Conservation (phyloP, 1,284 basidiomycete species). For the Volvariella volvacea region DNA sequence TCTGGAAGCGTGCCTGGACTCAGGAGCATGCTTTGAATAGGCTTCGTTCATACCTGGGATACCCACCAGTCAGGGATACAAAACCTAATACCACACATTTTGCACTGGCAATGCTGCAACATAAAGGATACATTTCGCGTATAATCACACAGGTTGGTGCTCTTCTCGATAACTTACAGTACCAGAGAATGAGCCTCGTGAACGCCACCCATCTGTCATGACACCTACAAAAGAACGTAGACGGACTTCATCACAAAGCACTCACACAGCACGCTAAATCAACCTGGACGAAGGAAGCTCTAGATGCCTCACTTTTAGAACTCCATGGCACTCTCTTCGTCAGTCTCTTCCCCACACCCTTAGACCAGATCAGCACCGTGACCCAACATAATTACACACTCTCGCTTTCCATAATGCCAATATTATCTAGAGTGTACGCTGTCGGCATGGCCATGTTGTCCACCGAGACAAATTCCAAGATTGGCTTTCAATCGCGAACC, state of each 20-base stretch:
- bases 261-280: slow-evolving; percentile 28
- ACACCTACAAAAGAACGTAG: slow-evolving; percentile 67
- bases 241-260: slow-evolving; percentile 83
- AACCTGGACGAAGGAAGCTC: slow-evolving; percentile 27
- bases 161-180: background rate
- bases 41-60: slow-evolving; percentile 84
- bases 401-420: background rate
- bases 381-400: background rate
- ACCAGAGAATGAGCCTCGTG: background rate
- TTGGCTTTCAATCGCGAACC: slow-evolving; percentile 67
- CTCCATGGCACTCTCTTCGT: slow-evolving; percentile 88
- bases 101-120: slow-evolving; percentile 76
- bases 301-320: slow-evolving; percentile 60
- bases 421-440: slow-evolving; percentile 58
- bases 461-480: slow-evolving; percentile 72
- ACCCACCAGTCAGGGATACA: slow-evolving; percentile 73
- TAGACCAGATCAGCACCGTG: background rate
- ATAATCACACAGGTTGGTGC: slow-evolving; percentile 68
- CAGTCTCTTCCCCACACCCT: slow-evolving; percentile 15
- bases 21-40: slow-evolving; percentile 13
- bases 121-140: slow-evolving; percentile 53
- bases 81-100: slow-evolving; percentile 85
- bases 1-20: too few relatives aligned
- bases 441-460: slow-evolving; percentile 61
- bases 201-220: background rate